These are phyloP conservation scores for Pterocarpus macrocarpus DNA, from an alignment of 306 rosid species.

Conservation along the genomic window DNA sequence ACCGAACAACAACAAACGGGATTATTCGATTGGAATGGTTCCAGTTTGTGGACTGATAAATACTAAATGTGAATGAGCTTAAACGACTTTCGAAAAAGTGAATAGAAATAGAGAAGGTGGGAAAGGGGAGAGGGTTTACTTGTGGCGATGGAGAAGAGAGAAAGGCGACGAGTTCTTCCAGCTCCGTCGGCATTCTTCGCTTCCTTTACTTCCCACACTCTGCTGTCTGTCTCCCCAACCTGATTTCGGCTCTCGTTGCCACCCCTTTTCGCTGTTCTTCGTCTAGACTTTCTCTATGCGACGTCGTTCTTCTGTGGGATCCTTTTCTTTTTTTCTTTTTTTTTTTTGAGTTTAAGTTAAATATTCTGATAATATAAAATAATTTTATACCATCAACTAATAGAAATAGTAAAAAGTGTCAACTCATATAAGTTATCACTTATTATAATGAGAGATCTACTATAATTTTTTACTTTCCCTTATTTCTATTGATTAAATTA, in stretches of 20 bases:
- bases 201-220: background rate
- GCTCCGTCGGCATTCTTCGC: conserved; percentile 79
- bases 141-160: conserved; percentile 83
- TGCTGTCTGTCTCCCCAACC: background rate
- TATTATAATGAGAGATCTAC: too few species aligned
- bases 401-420: too few species aligned
- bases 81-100: background rate
- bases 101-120: background rate
- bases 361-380: too few species aligned
- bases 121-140: conserved; percentile 49
- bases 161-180: conserved; percentile 82
- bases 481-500: too few species aligned
- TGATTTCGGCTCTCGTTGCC: background rate
- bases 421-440: too few species aligned
- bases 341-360: too few species aligned
- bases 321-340: background rate
- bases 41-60: too few species aligned
- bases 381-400: too few species aligned
- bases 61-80: background rate
- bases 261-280: background rate
- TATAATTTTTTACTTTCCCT: too few species aligned
- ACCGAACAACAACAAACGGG: background rate
- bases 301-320: background rate
- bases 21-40: background rate
- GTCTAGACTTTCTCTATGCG: background rate